These are phyloP conservation scores for Neurospora sp. DNA, from an alignment of 495 filamentous ascomycete genomes.

Conservation along the genomic window DNA sequence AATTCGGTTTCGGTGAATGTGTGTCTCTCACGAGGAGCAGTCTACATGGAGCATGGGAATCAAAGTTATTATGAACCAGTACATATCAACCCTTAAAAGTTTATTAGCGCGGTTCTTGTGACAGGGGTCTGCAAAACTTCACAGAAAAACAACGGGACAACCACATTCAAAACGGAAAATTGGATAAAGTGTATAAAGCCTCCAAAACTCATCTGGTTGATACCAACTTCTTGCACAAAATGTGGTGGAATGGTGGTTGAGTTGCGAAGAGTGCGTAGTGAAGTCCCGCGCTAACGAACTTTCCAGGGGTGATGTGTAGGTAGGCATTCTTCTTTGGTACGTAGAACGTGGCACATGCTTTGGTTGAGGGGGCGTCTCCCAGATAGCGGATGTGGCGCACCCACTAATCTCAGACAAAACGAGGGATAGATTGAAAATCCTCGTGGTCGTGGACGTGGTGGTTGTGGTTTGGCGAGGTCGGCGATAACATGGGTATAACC, in stretches of 20 bases:
- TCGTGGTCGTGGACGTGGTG: neutral
- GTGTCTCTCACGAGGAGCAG: neutral
- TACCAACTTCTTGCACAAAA: too few species aligned
- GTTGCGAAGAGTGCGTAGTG: too few species aligned
- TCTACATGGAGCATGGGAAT: neutral
- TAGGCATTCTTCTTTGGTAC: neutral
- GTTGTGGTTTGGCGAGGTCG: neutral
- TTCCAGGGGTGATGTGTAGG: neutral
- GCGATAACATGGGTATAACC: neutral
- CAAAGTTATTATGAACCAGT: neutral
- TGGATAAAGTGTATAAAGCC: too few species aligned
- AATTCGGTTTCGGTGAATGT: neutral
- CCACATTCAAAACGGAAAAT: too few species aligned
- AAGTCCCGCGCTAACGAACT: too few species aligned
- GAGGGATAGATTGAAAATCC: neutral
- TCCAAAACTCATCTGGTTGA: too few species aligned
- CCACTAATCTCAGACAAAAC: neutral
- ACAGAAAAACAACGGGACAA: too few species aligned
- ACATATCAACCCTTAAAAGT: too few species aligned
- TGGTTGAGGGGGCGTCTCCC: neutral
- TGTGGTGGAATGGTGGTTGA: too few species aligned
- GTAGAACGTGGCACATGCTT: neutral
- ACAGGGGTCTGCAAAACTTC: too few species aligned
- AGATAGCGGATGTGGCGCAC: neutral
- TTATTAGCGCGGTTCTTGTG: too few species aligned